These are phyloP conservation scores for Nematocida ausubeli DNA, from an alignment of 371 early-diverging fungal species.

Conservation along the genomic window DNA sequence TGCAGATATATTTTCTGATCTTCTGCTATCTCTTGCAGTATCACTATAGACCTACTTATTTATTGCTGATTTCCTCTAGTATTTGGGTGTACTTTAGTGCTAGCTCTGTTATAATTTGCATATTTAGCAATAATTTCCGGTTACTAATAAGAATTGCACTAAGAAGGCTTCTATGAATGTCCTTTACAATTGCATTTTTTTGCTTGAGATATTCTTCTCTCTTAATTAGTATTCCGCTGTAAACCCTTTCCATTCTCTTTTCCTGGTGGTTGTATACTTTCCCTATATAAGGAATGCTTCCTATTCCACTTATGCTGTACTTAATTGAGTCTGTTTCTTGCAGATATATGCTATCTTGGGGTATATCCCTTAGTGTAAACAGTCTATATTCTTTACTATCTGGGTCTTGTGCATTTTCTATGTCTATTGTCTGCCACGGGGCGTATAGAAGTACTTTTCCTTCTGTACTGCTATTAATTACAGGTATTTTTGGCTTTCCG, in stretches of 20 bases:
- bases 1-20: too few species aligned
- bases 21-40: too few species aligned
- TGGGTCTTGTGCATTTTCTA: too few species aligned
- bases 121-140: slow-evolving; percentile 24
- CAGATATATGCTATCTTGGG: slow-evolving; percentile 3
- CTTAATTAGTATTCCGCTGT: slow-evolving; percentile 12
- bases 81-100: slow-evolving; percentile 1
- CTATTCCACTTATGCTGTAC: slow-evolving; percentile 8
- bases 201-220: not conserved
- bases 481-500: not conserved
- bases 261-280: slow-evolving; percentile 3
- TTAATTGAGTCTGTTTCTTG: slow-evolving; percentile 26
- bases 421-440: slow-evolving; percentile 39
- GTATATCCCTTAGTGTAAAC: not conserved
- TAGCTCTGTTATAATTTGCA: not conserved
- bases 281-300: slow-evolving; percentile 28
- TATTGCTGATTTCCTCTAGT: slow-evolving; percentile 16
- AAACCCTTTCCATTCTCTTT: not conserved
- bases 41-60: too few species aligned
- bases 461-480: not conserved
- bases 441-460: slow-evolving; percentile 27
- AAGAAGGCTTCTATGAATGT: slow-evolving; percentile 6
- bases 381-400: not conserved
- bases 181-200: not conserved
- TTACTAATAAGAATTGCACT: not conserved